Percentiles rank a stretch among this genome's conserved stretches.
Evolutionary conservation across 108 stramenopile species (phyloP).

Genomic region (Epithemia pelagica): DNA sequence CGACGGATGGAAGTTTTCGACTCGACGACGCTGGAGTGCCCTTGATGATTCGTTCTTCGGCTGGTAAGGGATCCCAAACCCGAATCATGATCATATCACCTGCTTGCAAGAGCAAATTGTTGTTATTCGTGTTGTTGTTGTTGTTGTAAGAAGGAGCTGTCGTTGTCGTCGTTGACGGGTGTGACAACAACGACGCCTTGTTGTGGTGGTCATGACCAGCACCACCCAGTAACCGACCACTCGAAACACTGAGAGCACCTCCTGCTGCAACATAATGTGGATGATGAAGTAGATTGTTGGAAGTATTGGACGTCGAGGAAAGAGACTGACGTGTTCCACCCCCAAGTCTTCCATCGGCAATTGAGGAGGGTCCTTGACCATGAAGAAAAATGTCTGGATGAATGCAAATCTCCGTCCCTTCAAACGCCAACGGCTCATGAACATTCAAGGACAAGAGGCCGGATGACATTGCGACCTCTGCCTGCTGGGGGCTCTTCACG

Average conservation of each 20-base stretch:
- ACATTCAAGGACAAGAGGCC: constrained; percentile 62
- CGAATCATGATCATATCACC: constrained; percentile 78
- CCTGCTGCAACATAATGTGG: neutral
- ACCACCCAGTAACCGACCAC: neutral
- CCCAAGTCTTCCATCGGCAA: neutral
- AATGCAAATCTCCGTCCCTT: constrained; percentile 70
- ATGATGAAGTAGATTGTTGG: neutral
- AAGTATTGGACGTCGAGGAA: neutral
- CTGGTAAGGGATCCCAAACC: constrained; percentile 54
- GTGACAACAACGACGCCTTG: too few species aligned
- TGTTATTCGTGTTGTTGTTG: neutral
- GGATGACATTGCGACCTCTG: neutral
- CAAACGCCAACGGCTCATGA: constrained; percentile 78
- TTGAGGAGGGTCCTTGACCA: neutral
- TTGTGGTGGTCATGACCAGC: neutral
- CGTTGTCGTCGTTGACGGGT: neutral
- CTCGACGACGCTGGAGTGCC: neutral
- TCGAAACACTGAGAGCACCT: neutral
- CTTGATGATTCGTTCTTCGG: neutral
- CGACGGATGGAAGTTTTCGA: neutral
- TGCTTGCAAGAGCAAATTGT: constrained; percentile 9
- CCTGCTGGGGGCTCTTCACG: too few species aligned
- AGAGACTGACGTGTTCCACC: neutral
- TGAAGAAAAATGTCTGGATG: constrained; percentile 69
- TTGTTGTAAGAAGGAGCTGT: neutral